Conservation (phyloP, 1,284 basidiomycete species). For the Fomitopsis schrenkii region DNA sequence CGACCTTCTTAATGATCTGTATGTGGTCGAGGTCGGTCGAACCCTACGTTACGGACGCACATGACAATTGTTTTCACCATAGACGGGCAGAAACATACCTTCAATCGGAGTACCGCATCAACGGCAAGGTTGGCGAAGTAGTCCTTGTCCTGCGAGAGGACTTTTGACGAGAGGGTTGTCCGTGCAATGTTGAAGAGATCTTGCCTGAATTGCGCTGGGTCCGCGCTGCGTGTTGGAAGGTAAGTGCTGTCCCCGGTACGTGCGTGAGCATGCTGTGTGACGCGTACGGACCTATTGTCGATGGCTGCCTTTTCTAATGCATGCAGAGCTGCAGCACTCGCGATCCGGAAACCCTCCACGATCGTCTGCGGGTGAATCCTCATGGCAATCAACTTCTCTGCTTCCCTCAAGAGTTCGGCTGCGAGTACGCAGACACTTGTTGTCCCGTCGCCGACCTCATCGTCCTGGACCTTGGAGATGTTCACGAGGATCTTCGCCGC, state of each 20-base stretch:
- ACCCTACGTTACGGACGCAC: slow-evolving; percentile 46
- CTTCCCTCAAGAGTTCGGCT: slow-evolving; percentile 90
- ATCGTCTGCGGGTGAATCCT: slow-evolving; percentile 99
- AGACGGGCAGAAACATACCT: slow-evolving; percentile 41
- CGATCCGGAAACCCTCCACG: slow-evolving; percentile 96
- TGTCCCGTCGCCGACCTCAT: slow-evolving; percentile 98
- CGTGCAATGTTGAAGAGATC: slow-evolving; percentile 96
- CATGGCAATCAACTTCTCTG: slow-evolving; percentile 90
- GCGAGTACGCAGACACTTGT: slow-evolving; percentile 94
- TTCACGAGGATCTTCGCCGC: slow-evolving; percentile 99
- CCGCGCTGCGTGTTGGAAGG: slow-evolving; percentile 42
- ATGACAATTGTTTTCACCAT: background rate
- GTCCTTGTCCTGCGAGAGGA: slow-evolving; percentile 95
- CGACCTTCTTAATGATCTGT: slow-evolving; percentile 99
- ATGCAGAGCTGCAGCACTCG: slow-evolving; percentile 80
- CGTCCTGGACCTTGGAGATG: slow-evolving; percentile 99
- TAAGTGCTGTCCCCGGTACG: slow-evolving; percentile 6
- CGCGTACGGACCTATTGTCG: slow-evolving; percentile 72
- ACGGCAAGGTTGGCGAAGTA: slow-evolving; percentile 99
- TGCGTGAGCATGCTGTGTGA: background rate
- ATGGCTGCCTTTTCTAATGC: slow-evolving; percentile 81
- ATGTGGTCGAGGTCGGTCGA: slow-evolving; percentile 98
- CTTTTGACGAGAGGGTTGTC: slow-evolving; percentile 96
- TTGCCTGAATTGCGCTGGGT: slow-evolving; percentile 75
- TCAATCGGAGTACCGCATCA: slow-evolving; percentile 92